Conservation (phyloP, 2,329 filamentous ascomycete species). For the Botrytis porri region DNA sequence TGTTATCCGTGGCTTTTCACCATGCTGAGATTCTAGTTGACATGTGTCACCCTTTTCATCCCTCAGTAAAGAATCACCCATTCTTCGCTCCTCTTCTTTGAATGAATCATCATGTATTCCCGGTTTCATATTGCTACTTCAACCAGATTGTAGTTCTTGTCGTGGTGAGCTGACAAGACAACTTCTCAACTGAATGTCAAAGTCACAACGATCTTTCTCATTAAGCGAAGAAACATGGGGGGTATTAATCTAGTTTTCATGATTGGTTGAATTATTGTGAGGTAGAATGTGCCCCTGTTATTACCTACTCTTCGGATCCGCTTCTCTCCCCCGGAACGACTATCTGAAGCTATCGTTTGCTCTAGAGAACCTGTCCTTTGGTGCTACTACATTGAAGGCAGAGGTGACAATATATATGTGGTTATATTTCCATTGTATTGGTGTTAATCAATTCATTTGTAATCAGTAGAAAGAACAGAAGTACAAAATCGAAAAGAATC, state of each 20-base stretch:
- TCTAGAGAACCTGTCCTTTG: not conserved
- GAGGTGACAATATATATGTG: too few species aligned
- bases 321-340: constrained; percentile 8
- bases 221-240: constrained; percentile 11
- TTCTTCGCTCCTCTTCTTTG: not conserved
- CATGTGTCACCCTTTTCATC: not conserved
- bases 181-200: not conserved
- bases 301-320: constrained; percentile 4
- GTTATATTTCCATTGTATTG: not conserved
- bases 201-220: not conserved
- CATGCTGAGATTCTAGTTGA: constrained; percentile 4
- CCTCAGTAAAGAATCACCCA: not conserved
- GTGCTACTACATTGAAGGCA: not conserved
- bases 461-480: not conserved
- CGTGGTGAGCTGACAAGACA: not conserved
- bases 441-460: too few species aligned
- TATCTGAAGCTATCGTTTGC: not conserved
- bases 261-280: not conserved
- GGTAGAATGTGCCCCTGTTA: not conserved
- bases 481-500: not conserved
- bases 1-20: not conserved
- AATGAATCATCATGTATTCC: not conserved
- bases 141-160: not conserved
- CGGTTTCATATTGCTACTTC: not conserved
- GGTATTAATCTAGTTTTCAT: constrained; percentile 4